Conservation (phyloP, 108 stramenopile genomes). For the Nannochloropsis gaditana region DNA sequence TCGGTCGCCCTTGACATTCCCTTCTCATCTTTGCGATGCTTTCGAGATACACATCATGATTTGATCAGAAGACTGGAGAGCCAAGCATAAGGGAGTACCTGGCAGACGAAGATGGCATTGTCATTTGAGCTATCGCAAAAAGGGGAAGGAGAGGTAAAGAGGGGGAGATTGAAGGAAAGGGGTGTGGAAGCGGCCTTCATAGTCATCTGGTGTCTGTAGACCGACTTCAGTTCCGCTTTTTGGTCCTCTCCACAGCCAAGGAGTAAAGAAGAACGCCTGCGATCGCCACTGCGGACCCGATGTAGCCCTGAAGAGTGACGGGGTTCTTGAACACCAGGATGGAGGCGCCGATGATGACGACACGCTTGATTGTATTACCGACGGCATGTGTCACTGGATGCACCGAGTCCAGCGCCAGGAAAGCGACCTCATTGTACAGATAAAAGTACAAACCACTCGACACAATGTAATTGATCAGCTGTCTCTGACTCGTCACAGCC, state of each 20-base stretch:
- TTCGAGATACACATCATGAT: too few relatives aligned
- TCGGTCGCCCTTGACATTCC: too few relatives aligned
- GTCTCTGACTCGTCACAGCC: constrained; percentile 56
- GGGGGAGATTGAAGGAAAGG: too few relatives aligned
- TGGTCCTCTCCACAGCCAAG: constrained; percentile 81
- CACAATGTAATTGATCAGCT: constrained; percentile 45
- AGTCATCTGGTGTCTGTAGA: background rate
- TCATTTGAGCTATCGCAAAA: too few relatives aligned
- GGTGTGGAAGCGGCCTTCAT: too few relatives aligned
- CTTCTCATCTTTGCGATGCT: too few relatives aligned
- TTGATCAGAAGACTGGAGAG: too few relatives aligned
- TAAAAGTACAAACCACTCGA: constrained; percentile 88
- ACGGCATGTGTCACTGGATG: constrained; percentile 73
- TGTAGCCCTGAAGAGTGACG: constrained; percentile 81
- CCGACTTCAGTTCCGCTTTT: constrained; percentile 53
- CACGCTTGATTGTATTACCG: constrained; percentile 98
- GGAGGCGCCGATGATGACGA: constrained; percentile 92
- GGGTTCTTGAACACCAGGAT: constrained; percentile 93
- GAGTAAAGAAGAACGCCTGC: constrained; percentile 85
- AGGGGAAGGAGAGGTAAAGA: too few relatives aligned
- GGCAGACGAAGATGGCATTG: too few relatives aligned
- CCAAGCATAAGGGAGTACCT: too few relatives aligned
- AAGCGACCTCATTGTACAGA: constrained; percentile 98
- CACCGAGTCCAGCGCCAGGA: constrained; percentile 87
- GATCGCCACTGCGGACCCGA: constrained; percentile 87